Percentiles rank a stretch among this genome's conserved stretches.
Evolutionary conservation across 2,329 filamentous ascomycete genomes (phyloP).

Genomic region (Chaetomium sp.): DNA sequence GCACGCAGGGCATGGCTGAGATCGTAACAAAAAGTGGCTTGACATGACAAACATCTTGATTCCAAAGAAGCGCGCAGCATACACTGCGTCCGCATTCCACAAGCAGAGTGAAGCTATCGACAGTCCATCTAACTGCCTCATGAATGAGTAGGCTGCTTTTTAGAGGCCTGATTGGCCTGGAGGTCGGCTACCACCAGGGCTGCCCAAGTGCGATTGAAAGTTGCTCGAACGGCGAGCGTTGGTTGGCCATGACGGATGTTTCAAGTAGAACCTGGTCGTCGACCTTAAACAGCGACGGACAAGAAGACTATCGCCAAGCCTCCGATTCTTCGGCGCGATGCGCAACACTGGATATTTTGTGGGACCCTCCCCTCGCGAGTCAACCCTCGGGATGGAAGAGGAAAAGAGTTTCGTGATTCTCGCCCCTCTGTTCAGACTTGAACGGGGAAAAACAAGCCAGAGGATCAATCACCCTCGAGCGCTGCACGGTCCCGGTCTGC

Average conservation of each 20-base stretch:
- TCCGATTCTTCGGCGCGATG: background rate
- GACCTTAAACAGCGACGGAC: background rate
- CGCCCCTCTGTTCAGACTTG: no score
- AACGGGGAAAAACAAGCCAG: background rate
- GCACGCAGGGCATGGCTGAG: slow-evolving; percentile 1
- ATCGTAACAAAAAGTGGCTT: background rate
- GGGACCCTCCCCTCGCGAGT: no score
- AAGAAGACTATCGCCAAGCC: slow-evolving; percentile 2
- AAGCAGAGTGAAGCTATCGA: background rate
- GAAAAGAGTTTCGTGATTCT: background rate
- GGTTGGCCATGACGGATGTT: slow-evolving; percentile 21
- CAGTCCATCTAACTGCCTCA: background rate
- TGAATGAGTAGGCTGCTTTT: background rate
- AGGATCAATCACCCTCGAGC: background rate
- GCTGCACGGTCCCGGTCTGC: background rate
- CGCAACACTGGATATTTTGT: background rate
- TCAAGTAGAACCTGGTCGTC: slow-evolving; percentile 19
- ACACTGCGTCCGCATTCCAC: no score
- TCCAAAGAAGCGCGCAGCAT: no score
- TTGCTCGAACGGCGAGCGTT: slow-evolving; percentile 10
- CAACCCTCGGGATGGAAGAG: background rate
- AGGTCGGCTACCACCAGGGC: slow-evolving; percentile 8
- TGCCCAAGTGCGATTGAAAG: slow-evolving; percentile 2
- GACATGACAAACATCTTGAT: no score
- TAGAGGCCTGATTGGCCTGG: background rate